phyloP scores from a whole-genome alignment of 2,329 filamentous ascomycete species.

The Xenosphaeropsis pyriputrescens region DNA sequence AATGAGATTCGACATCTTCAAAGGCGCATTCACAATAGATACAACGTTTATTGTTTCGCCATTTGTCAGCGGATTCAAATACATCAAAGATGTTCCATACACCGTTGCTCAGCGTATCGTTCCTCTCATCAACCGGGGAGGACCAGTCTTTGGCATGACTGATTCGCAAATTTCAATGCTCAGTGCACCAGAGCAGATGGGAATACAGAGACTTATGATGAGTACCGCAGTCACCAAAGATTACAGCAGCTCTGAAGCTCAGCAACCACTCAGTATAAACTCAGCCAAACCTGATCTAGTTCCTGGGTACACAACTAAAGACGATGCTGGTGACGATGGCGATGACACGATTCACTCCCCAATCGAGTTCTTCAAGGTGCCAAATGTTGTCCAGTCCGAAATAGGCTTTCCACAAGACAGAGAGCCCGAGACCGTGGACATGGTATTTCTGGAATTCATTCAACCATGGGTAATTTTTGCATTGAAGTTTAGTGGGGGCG shows the following conservation, averaged over 20 bases:
- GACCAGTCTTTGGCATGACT: constrained; percentile 24
- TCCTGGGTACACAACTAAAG: constrained; percentile 78
- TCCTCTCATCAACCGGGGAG: constrained; percentile 38
- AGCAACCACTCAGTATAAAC: constrained; percentile 18
- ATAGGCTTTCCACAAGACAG: constrained; percentile 40
- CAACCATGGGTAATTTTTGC: constrained; percentile 68
- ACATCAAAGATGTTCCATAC: constrained; percentile 71
- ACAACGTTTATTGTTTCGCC: constrained; percentile 77
- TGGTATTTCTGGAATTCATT: constrained; percentile 88
- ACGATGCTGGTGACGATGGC: constrained; percentile 70
- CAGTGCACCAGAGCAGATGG: constrained; percentile 16
- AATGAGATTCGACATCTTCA: constrained; percentile 90
- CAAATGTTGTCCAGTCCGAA: constrained; percentile 68
- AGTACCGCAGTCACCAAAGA: constrained; percentile 4
- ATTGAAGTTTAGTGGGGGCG: constrained; percentile 42
- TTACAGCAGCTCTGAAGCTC: constrained; percentile 5
- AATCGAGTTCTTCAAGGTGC: constrained; percentile 62
- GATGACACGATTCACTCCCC: constrained; percentile 77
- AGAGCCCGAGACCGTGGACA: constrained; percentile 60
- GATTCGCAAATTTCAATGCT: constrained; percentile 16
- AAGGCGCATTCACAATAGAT: constrained; percentile 80
- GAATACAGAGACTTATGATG: constrained; percentile 2
- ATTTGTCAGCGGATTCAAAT: constrained; percentile 67
- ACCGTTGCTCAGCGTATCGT: constrained; percentile 55
- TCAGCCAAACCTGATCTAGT: constrained; percentile 22